These are phyloP conservation scores for Tremellales sp. DNA, from an alignment of 1,284 basidiomycete species.

Conservation along the genomic window DNA sequence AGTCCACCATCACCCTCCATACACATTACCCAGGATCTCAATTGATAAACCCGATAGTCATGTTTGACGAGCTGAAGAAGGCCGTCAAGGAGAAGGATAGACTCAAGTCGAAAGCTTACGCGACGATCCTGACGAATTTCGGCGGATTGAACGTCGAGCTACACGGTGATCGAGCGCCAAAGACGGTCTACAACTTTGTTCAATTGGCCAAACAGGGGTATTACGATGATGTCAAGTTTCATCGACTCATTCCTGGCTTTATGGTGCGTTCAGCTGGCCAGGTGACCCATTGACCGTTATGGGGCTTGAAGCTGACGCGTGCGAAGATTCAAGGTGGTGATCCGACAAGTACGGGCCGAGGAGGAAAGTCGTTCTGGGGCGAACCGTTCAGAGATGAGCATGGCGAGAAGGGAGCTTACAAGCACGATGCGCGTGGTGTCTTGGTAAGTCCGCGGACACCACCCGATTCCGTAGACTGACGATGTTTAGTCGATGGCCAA, in stretches of 20 bases:
- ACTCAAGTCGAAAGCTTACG: slow-evolving; percentile 81
- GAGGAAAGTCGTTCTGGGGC: slow-evolving; percentile 92
- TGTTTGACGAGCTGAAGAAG: slow-evolving; percentile 83
- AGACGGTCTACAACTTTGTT: slow-evolving; percentile 97
- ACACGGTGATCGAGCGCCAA: slow-evolving; percentile 73
- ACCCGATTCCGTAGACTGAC: background rate
- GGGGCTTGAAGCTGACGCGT: slow-evolving; percentile 1
- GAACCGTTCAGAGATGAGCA: slow-evolving; percentile 92
- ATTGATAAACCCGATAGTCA: slow-evolving; percentile 51
- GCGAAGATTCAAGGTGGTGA: slow-evolving; percentile 97
- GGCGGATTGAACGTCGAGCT: slow-evolving; percentile 89
- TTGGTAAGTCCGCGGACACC: slow-evolving; percentile 51
- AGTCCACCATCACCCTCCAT: slow-evolving; percentile 40
- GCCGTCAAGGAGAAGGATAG: slow-evolving; percentile 86
- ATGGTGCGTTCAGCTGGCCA: slow-evolving; percentile 62
- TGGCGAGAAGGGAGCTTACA: slow-evolving; percentile 74
- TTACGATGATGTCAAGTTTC: slow-evolving; percentile 77
- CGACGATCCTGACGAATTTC: slow-evolving; percentile 82
- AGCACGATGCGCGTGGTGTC: slow-evolving; percentile 73
- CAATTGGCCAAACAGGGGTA: slow-evolving; percentile 84
- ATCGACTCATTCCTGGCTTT: slow-evolving; percentile 92
- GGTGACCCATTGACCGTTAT: background rate
- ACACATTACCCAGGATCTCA: background rate
- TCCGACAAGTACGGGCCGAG: slow-evolving; percentile 90
- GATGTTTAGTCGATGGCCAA: slow-evolving; percentile 81